Percentiles rank a stretch among this genome's conserved stretches.
These are phyloP conservation scores for Plasmodium sp. DNA, from an alignment of 169 alveolate species.

Conservation along the genomic window DNA sequence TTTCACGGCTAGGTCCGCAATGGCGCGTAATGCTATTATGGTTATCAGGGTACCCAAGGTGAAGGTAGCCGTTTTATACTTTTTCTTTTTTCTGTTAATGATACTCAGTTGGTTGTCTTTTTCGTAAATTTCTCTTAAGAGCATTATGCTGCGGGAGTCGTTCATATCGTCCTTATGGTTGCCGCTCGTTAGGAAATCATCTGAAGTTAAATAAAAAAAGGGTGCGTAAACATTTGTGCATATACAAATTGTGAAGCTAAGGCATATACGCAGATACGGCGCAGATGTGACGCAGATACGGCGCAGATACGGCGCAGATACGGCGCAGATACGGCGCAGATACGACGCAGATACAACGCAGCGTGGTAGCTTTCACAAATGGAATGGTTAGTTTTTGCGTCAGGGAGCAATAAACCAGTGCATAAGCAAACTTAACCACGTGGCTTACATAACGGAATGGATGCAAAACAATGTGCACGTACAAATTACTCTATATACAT, in stretches of 20 bases:
- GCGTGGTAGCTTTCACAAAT: too few species aligned
- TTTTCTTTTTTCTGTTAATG: constrained; percentile 34
- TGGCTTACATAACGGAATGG: neutral
- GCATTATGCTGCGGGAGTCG: constrained; percentile 20
- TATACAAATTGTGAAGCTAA: neutral
- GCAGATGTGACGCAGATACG: neutral
- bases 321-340: neutral
- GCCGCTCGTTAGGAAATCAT: neutral
- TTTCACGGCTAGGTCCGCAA: neutral
- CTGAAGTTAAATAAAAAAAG: neutral
- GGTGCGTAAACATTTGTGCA: neutral
- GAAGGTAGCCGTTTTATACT: constrained; percentile 34
- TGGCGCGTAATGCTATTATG: constrained; percentile 5
- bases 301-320: neutral
- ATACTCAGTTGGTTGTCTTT: constrained; percentile 29
- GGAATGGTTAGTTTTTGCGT: neutral
- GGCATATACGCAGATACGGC: neutral
- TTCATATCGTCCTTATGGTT: neutral
- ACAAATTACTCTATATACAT: neutral
- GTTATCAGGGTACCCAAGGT: constrained; percentile 16
- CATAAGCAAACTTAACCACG: neutral
- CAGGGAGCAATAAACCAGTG: neutral
- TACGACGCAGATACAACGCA: neutral
- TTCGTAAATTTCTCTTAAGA: constrained; percentile 35
- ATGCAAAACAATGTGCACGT: neutral